Evolutionary conservation across 2,329 filamentous ascomycete genomes (phyloP), one percentile per base, ranked within the genome.

Genomic region (Fusarium abutilonis): DNA sequence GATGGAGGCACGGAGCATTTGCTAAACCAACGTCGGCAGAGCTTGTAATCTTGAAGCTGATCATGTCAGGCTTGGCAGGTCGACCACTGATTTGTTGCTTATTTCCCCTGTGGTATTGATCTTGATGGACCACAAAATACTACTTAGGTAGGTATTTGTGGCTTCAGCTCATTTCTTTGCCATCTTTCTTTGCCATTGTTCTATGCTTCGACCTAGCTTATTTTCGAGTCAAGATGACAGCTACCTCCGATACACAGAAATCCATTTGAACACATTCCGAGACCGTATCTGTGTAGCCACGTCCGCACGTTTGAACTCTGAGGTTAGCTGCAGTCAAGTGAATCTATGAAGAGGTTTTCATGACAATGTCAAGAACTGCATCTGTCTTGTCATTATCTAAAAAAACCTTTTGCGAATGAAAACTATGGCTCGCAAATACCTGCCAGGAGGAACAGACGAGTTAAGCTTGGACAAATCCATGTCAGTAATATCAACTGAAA

Each of bases 1-100:
- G 34, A 59, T 43, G 55, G 44, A 65, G 66, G 67, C 68, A 71
- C 68, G 56, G 68, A 56, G 66, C 64, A 70, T 70, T 56, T 69
- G 48, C 67, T 71, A 71, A 71, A 71, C 54, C 61, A 53, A 70
- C 66, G 59, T 68, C 63, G 34, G 55, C 45, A 50, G 43, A 55
- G 42, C 41, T 56, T 40, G 46, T 47, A 54, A 55, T 56, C 49
- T 56, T 62, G 45, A 50, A 45, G 19, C 21, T 48, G 41, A 46
- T 42, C 42, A 45, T 55, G 23, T 48, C 48, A 52, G 38, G 46
- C 39, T 19, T 26, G 43, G 47, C 29, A 38, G 26, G 47, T 46
- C 44, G 36, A 49, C 35, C 39, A 34, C 38, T 11, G 41, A 38
- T 39, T 45, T 26, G 41, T 53, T 19, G 36, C 7, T 15, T 29